Conservation (phyloP, 2,329 filamentous ascomycete genomes). For the Aureobasidium lini region DNA sequence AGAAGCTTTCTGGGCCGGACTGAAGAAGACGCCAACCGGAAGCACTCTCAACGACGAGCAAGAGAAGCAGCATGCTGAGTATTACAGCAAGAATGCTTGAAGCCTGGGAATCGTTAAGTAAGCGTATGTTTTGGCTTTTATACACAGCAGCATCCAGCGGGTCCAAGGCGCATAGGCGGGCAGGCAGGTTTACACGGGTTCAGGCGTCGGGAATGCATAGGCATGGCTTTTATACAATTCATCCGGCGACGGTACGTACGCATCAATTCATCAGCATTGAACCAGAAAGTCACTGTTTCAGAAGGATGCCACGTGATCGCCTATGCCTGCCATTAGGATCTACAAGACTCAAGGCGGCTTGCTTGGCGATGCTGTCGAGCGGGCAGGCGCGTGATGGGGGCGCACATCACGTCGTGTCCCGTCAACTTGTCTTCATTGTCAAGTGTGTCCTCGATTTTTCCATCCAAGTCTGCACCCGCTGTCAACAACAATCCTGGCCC, state of each 20-base stretch:
- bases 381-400: constrained; percentile 5
- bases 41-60: constrained; percentile 21
- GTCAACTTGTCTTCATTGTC: constrained; percentile 1
- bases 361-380: constrained; percentile 8
- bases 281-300: background rate
- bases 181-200: background rate
- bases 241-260: constrained; percentile 6
- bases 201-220: background rate
- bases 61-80: constrained; percentile 27
- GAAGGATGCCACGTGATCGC: constrained; percentile 8
- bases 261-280: background rate
- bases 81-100: constrained; percentile 22
- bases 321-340: background rate
- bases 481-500: background rate
- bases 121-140: background rate
- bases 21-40: constrained; percentile 23
- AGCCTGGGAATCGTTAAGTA: background rate
- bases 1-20: constrained; percentile 58
- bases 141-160: background rate
- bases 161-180: background rate
- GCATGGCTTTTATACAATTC: constrained; percentile 7
- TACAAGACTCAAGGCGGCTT: background rate
- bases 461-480: background rate
- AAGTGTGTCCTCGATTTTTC: background rate
- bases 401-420: constrained; percentile 1